Evolutionary conservation across 306 rosid species (phyloP).

Genomic region (Myrica gale): DNA sequence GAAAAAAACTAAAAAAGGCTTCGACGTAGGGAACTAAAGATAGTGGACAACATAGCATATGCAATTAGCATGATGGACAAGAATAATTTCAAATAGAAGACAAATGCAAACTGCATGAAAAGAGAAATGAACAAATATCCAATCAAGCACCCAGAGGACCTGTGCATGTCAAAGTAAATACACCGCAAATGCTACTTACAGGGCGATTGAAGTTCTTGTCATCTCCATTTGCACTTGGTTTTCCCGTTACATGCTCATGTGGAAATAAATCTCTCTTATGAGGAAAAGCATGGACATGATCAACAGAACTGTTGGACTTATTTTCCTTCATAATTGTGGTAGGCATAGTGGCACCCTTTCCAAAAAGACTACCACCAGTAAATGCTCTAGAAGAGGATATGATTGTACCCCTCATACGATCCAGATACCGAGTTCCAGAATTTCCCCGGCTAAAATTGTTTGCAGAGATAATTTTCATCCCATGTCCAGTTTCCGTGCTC

Average conservation of each 20-base stretch:
- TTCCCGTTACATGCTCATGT: conserved; percentile 59
- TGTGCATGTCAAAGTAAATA: neutral
- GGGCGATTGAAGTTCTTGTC: conserved; percentile 58
- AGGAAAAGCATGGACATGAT: conserved; percentile 55
- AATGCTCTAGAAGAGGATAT: conserved; percentile 90
- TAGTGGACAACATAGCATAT: neutral
- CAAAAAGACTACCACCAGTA: conserved; percentile 72
- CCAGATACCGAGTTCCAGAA: conserved; percentile 85
- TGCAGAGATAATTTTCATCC: conserved; percentile 43
- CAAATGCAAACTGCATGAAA: neutral
- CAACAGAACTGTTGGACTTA: conserved; percentile 57
- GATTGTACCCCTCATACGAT: conserved; percentile 87
- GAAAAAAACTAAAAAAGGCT: neutral
- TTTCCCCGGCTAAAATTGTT: conserved; percentile 55
- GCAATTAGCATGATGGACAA: neutral
- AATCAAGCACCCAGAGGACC: conserved; percentile 12
- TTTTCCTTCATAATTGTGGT: conserved; percentile 59
- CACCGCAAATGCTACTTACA: conserved; percentile 53
- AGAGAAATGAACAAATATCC: conserved; percentile 10
- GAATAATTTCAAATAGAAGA: conserved; percentile 8
- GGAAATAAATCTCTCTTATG: conserved; percentile 56
- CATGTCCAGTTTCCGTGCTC: conserved; percentile 48
- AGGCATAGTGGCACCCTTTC: conserved; percentile 55
- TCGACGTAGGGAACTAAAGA: neutral
- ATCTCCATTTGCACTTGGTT: conserved; percentile 60